A percentile compares a stretch with the other conserved stretches of the same genome.
These are phyloP conservation scores for Ricinus communis DNA, from an alignment of 345 rosid genomes.

Conservation along the genomic window DNA sequence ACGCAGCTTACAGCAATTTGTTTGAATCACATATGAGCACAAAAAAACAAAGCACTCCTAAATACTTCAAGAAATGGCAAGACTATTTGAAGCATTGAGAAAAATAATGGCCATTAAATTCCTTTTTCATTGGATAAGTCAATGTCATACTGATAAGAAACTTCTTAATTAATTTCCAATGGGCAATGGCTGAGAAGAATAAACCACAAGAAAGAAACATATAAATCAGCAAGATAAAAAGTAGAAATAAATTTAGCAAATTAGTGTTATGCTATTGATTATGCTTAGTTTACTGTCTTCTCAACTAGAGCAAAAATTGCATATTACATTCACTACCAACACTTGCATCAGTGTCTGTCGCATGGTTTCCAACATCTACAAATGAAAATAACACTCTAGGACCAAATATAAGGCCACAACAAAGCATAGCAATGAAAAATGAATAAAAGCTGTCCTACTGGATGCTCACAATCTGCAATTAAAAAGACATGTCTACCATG, in stretches of 20 bases:
- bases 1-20: neutral
- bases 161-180: too few relatives aligned
- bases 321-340: neutral
- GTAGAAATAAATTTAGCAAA: neutral
- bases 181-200: neutral
- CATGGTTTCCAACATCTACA: neutral
- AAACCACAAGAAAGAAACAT: neutral
- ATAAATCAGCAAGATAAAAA: neutral
- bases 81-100: neutral
- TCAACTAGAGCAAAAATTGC: neutral
- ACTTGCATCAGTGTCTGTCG: neutral
- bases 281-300: neutral
- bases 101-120: neutral
- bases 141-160: neutral
- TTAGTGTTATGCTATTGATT: neutral
- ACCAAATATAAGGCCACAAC: neutral
- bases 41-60: neutral
- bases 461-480: neutral
- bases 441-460: neutral
- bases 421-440: neutral
- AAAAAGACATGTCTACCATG: neutral
- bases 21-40: neutral
- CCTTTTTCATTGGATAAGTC: neutral
- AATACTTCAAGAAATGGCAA: neutral
- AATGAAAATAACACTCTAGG: neutral